phyloP scores from a whole-genome alignment of 139 green algal genomes.

The Micractinium sp. region DNA sequence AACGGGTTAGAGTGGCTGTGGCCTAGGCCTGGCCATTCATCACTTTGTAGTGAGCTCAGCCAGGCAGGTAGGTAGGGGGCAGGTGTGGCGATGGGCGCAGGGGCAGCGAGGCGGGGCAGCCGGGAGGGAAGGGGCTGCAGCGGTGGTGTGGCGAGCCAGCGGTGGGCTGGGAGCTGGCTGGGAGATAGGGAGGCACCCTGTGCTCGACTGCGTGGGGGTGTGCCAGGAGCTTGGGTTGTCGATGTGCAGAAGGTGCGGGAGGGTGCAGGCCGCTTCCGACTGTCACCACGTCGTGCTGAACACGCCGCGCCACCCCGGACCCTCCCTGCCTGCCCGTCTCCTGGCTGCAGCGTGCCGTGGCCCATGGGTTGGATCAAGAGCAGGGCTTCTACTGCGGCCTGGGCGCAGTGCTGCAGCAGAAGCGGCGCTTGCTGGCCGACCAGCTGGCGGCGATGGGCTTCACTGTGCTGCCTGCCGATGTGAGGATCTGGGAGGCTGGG shows the following conservation, averaged over 20 bases:
- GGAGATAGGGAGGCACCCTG: not conserved
- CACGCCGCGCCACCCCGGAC: not conserved
- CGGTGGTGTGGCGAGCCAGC: too few relatives aligned
- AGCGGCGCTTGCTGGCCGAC: slow-evolving; percentile 57
- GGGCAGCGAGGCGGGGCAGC: too few relatives aligned
- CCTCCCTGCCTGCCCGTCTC: not conserved
- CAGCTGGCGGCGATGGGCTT: slow-evolving; percentile 70
- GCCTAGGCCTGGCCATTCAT: too few relatives aligned
- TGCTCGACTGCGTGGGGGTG: not conserved
- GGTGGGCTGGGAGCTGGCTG: too few relatives aligned
- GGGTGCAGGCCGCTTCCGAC: too few relatives aligned
- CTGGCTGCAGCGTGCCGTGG: slow-evolving; percentile 64
- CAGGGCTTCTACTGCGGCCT: slow-evolving; percentile 70
- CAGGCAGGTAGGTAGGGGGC: too few relatives aligned
- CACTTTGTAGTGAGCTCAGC: too few relatives aligned
- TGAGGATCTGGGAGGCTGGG: not conserved
- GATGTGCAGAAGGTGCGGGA: too few relatives aligned
- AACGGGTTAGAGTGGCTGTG: too few relatives aligned
- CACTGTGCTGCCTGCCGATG: slow-evolving; percentile 31
- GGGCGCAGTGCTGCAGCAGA: slow-evolving; percentile 49
- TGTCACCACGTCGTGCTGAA: not conserved
- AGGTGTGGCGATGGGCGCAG: too few relatives aligned
- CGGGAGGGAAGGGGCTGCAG: too few relatives aligned
- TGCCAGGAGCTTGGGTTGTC: too few relatives aligned
- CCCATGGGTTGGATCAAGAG: slow-evolving; percentile 73